These are phyloP conservation scores for Skeletonema potamos DNA, from an alignment of 108 stramenopile genomes.

Conservation along the genomic window DNA sequence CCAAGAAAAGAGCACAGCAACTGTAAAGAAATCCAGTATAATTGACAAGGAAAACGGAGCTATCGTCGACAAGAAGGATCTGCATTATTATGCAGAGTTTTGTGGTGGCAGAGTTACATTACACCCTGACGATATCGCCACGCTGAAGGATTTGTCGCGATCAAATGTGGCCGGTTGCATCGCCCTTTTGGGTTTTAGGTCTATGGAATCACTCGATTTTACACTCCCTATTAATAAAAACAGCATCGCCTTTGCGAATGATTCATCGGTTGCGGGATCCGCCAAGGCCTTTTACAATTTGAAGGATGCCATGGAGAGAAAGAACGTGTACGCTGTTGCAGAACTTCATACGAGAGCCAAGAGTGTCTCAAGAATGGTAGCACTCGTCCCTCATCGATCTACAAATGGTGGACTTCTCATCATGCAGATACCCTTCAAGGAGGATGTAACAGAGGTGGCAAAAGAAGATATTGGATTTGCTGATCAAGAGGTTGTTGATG, in stretches of 20 bases:
- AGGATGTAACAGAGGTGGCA: conserved; percentile 40
- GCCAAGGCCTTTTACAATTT: conserved; percentile 58
- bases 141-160: conserved; percentile 26
- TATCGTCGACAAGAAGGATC: conserved; percentile 15
- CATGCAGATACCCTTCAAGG: conserved; percentile 61
- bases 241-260: conserved; percentile 61
- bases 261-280: conserved; percentile 49
- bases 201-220: conserved; percentile 40
- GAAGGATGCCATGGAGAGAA: conserved; percentile 65
- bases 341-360: conserved; percentile 56
- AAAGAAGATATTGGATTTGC: conserved; percentile 24
- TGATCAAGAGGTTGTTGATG: conserved; percentile 49
- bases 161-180: conserved; percentile 40
- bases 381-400: conserved; percentile 61
- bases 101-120: conserved; percentile 38
- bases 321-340: conserved; percentile 70
- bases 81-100: conserved; percentile 36
- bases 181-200: conserved; percentile 64
- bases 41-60: conserved; percentile 18
- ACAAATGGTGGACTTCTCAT: conserved; percentile 49
- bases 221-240: conserved; percentile 25
- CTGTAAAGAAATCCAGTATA: conserved; percentile 11
- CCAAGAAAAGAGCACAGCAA: conserved; percentile 52
- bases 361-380: conserved; percentile 58
- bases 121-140: conserved; percentile 17